Evolutionary conservation across 768 basidiomycete genomes (phyloP), one percentile per base, ranked within the genome.

Genomic region (Lactarius deliciosus): DNA sequence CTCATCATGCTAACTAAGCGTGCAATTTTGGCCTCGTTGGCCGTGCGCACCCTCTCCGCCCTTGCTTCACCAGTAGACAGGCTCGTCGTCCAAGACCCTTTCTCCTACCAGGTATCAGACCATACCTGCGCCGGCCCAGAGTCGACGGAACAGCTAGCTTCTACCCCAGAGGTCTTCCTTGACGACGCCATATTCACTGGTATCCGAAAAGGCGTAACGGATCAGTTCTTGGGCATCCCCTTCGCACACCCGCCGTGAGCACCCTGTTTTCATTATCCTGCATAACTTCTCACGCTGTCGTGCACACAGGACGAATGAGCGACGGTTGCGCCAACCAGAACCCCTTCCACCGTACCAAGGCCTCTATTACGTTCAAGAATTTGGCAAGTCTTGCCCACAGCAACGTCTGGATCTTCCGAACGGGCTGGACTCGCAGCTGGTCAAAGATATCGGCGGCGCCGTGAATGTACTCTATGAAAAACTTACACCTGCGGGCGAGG

Each of bases 211-310:
- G 77, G 74, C 7, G 60, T 60, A 22, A 71, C 77, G 0, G 69
- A 72, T 7, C 60, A 72, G 15, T 82, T 78, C 64, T 69, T 81
- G 0, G 81, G 81, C 5, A 79, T 82, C 20, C 81, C 78, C 0
- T 82, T 77, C 53, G 78, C 80, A 15, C 65, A 74, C 28, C 75
- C 79, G 43, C 79, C 77, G 79, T 81, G 70, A 30, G 77, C 58
- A 58, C 45, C 30, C 34, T 38, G 7, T 40, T 66, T 56, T 20
- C 30, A 3, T 18, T 1, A 3, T 22, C 38, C 5, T n/a, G 2
- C 22, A 16, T 30, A 11, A 2, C 20, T 22, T 30, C 38, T 34
- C 5, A 25, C 40, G 28, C 28, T 1, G 18, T 16, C 15, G 38
- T 36, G 30, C 53, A 15, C 30, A 30, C 43, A 80, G 79, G n/a